Base-by-base conservation (phyloP, 495 filamentous ascomycete genomes). In the Polyplosphaeria fusca region DNA sequence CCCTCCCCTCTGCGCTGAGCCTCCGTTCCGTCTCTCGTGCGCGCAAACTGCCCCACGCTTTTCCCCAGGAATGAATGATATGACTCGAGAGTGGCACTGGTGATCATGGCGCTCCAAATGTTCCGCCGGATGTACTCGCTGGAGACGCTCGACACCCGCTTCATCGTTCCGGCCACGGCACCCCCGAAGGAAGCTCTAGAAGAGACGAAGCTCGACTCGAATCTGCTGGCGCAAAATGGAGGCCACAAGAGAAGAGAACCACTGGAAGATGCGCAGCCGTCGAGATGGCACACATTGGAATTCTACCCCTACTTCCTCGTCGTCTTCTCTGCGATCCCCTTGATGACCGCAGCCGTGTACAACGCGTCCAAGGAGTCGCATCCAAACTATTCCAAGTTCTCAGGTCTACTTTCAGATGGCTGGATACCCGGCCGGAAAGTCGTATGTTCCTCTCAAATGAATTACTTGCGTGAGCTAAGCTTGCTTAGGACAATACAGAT, bases 381-480 rank as follows among this genome's bases (percentile, higher is more conserved):
- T 71, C 88, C 91, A 3, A 82, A 86, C 52, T 97, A 94, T 68
- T 58, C 76, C 30, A 88, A 82, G 58, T 97, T 85, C 67, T 76
- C 85, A 55, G 71, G 75, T 42, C 71, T 86, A 16, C 80, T 99
- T 16, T 85, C 82, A 0, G 77, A 82, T 9, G 94, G 93, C 52
- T 99, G 93, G 93, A 89, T 99, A 51, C 86, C 85, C n/a, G 93
- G 93, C 14, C 88, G 91, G 44, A 89, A 87, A 77, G 88, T 96
- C 37, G 86, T 89, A 76, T 69, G 85, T 59, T n/a, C 41, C 5
- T 23, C 27, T 12, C 43, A 19, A 5, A 14, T 18, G 26, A n/a
- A 28, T 41, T 41, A 5, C 19, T 16, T 11, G 5, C 35, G 13
- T 14, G 19, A 41, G 12, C 32, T 53, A 4, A 44, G 45, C 52